A percentile compares a stretch with the other conserved stretches of the same genome.
Conservation (phyloP, 495 filamentous ascomycete species). For the Penicillium turbatum region DNA sequence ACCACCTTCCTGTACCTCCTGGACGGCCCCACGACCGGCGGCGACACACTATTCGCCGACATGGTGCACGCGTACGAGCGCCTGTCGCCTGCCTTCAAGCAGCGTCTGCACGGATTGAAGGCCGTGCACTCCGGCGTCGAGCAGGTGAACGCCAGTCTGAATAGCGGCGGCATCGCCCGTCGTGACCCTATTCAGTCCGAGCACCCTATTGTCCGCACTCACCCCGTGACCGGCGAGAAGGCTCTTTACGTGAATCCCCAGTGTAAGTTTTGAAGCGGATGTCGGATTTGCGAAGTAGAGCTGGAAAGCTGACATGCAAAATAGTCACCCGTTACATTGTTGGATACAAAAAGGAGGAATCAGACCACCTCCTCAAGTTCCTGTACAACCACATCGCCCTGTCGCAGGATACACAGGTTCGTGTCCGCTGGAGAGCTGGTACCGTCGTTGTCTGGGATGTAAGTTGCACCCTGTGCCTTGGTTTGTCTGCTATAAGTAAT, state of each 20-base stretch:
- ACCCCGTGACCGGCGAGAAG: constrained; percentile 67
- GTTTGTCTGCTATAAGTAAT: not conserved
- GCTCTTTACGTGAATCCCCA: constrained; percentile 81
- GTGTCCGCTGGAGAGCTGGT: constrained; percentile 53
- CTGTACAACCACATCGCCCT: constrained; percentile 60
- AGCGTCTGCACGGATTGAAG: constrained; percentile 55
- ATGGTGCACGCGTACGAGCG: constrained; percentile 54
- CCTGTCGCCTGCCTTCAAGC: constrained; percentile 52
- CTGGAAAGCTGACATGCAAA: not conserved
- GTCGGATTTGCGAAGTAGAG: not conserved
- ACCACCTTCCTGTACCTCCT: constrained; percentile 62
- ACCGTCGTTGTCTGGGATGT: constrained; percentile 63
- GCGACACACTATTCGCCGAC: constrained; percentile 61
- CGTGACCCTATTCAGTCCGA: constrained; percentile 52
- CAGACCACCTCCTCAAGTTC: constrained; percentile 60
- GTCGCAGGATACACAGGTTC: constrained; percentile 54
- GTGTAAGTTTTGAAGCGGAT: constrained; percentile 50
- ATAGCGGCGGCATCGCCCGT: constrained; percentile 48
- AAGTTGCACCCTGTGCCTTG: constrained; percentile 17
- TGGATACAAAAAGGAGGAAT: constrained; percentile 65
- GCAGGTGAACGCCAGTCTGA: constrained; percentile 47
- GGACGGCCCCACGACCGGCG: constrained; percentile 56
- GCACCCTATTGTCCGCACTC: constrained; percentile 59
- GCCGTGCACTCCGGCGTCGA: constrained; percentile 56
- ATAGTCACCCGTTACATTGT: constrained; percentile 57